phyloP scores from a whole-genome alignment of 345 rosid species.

The Eucalyptus tenuipes region DNA sequence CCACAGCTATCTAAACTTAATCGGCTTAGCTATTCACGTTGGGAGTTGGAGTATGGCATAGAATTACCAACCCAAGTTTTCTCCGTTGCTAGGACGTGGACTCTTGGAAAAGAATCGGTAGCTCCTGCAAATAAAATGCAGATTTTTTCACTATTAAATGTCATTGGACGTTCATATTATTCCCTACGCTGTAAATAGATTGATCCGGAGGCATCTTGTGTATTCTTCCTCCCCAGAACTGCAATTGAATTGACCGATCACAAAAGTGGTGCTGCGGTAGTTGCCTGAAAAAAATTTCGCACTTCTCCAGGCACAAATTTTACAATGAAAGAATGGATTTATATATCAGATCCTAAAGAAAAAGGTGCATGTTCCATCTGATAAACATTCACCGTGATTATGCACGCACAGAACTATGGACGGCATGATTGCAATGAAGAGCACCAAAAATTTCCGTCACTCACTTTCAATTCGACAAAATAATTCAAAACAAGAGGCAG shows the following conservation, averaged over 20 bases:
- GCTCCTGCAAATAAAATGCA: neutral
- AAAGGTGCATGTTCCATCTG: neutral
- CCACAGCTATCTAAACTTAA: neutral
- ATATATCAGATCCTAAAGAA: neutral
- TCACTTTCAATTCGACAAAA: neutral
- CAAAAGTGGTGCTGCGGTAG: neutral
- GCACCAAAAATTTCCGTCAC: neutral
- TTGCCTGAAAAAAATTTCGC: neutral
- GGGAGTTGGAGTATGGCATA: neutral
- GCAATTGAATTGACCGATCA: neutral
- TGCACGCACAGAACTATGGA: neutral
- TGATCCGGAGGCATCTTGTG: neutral
- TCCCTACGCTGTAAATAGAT: neutral
- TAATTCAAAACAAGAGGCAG: neutral
- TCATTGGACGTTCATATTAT: neutral
- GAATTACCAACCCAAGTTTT: neutral
- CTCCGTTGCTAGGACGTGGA: neutral
- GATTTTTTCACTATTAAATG: neutral
- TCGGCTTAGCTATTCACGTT: neutral
- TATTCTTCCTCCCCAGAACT: neutral
- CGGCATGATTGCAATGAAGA: neutral
- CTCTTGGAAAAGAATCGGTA: neutral
- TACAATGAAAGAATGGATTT: neutral
- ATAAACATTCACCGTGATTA: neutral
- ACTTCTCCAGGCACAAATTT: neutral